These are phyloP conservation scores for Claviceps quebecensis DNA, from an alignment of 2,329 filamentous ascomycete genomes.

Conservation along the genomic window DNA sequence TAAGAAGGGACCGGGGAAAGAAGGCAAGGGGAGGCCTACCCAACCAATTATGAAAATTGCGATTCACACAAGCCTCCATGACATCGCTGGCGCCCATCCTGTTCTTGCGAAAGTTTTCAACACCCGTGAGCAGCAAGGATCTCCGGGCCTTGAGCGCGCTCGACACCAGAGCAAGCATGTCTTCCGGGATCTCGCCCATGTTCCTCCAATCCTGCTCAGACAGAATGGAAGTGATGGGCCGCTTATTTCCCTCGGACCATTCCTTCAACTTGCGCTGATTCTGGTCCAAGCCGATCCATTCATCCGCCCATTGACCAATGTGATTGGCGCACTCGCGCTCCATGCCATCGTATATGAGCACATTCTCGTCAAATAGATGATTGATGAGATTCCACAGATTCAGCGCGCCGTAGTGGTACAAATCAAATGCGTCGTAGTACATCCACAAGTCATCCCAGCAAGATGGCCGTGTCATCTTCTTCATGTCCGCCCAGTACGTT, in stretches of 20 bases:
- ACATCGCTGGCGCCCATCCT: slow-evolving; percentile 10
- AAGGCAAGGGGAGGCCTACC: slow-evolving; percentile 13
- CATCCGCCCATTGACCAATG: slow-evolving; percentile 22
- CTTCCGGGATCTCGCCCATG: slow-evolving; percentile 17
- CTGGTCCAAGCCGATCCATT: slow-evolving; percentile 17
- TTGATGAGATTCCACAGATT: slow-evolving; percentile 35
- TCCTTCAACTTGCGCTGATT: slow-evolving; percentile 19
- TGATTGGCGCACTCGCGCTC: slow-evolving; percentile 13
- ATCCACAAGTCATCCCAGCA: slow-evolving; percentile 29
- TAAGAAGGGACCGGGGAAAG: neutral
- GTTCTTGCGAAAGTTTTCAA: slow-evolving; percentile 4
- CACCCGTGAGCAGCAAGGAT: slow-evolving; percentile 12
- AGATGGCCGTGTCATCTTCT: slow-evolving; percentile 16
- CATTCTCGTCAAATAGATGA: slow-evolving; percentile 27
- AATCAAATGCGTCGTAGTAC: slow-evolving; percentile 33
- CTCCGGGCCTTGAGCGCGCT: slow-evolving; percentile 21
- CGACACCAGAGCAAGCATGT: slow-evolving; percentile 16
- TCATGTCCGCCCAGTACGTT: slow-evolving; percentile 22
- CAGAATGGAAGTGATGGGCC: slow-evolving; percentile 15
- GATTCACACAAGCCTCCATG: slow-evolving; percentile 12
- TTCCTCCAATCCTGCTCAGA: slow-evolving; percentile 13
- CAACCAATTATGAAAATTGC: slow-evolving; percentile 23
- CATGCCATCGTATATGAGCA: slow-evolving; percentile 16
- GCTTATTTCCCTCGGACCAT: slow-evolving; percentile 13
- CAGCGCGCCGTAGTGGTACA: slow-evolving; percentile 31